A percentile compares a stretch with the other conserved stretches of the same genome.
These are phyloP conservation scores for Coriolopsis trogii DNA, from an alignment of 1,284 basidiomycete species.

Conservation along the genomic window DNA sequence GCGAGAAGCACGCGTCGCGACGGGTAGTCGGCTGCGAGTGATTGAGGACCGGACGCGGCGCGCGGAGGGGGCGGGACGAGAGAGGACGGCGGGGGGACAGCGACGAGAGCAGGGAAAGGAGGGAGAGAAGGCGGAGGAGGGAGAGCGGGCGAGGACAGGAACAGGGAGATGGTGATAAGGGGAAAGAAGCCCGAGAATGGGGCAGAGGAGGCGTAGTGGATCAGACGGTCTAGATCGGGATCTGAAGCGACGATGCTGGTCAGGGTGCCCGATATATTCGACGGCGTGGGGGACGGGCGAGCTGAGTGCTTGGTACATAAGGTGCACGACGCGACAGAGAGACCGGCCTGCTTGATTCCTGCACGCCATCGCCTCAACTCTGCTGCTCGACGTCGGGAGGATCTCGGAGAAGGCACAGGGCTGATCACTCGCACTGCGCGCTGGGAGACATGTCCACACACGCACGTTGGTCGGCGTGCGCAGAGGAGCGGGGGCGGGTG, in stretches of 20 bases:
- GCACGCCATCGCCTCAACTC: not conserved
- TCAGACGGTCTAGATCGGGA: conserved; percentile 19
- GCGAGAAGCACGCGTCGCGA: conserved; percentile 7
- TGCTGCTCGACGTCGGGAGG: conserved; percentile 15
- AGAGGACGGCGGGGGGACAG: not conserved
- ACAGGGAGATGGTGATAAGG: conserved; percentile 13
- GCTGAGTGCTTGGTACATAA: conserved; percentile 21
- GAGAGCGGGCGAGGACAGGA: not conserved
- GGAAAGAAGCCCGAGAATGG: conserved; percentile 11
- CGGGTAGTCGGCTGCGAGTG: not conserved
- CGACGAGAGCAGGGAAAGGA: not conserved
- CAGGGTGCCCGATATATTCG: conserved; percentile 27
- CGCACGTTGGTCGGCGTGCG: conserved; percentile 36
- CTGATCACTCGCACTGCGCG: conserved; percentile 8
- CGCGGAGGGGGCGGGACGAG: not conserved
- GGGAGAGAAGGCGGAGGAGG: not conserved
- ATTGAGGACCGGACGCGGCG: not conserved
- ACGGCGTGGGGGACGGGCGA: conserved; percentile 20
- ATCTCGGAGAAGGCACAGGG: conserved; percentile 16
- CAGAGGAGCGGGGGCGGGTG: conserved; percentile 22
- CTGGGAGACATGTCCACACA: conserved; percentile 30
- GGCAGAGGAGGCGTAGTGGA: conserved; percentile 3
- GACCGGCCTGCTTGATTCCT: conserved; percentile 9
- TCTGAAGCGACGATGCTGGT: conserved; percentile 14
- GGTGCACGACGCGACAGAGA: conserved; percentile 7